These are phyloP conservation scores for Kwoniella bestiolae DNA, from an alignment of 768 basidiomycete species.

Conservation along the genomic window DNA sequence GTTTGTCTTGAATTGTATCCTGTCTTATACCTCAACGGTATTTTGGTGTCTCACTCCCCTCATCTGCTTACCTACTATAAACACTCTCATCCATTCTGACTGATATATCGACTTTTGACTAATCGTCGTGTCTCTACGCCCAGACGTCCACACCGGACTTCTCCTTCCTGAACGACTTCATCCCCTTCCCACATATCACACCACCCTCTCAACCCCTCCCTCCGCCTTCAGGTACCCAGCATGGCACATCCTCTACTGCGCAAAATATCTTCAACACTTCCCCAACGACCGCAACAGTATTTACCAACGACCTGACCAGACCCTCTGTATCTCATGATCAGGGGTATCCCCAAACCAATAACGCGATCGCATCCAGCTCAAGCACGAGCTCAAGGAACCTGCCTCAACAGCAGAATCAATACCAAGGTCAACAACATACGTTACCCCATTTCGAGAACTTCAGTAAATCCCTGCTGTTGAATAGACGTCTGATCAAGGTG, in stretches of 20 bases:
- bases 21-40: neutral
- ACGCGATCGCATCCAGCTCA: neutral
- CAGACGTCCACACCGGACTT: constrained; percentile 20
- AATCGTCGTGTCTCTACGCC: neutral
- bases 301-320: constrained; percentile 8
- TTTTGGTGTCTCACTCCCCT: too few relatives aligned
- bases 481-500: constrained; percentile 22
- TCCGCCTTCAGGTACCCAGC: neutral
- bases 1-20: neutral
- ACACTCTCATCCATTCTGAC: too few relatives aligned
- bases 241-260: neutral
- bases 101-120: too few relatives aligned
- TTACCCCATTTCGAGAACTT: constrained; percentile 21
- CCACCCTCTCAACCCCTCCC: constrained; percentile 12
- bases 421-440: neutral
- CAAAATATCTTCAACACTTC: constrained; percentile 5
- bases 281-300: neutral
- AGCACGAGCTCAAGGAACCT: neutral
- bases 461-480: constrained; percentile 19
- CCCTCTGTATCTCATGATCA: neutral
- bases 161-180: constrained; percentile 27
- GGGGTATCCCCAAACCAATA: neutral
- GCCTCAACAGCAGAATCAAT: constrained; percentile 3
- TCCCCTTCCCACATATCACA: constrained; percentile 21
- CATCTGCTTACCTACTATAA: too few relatives aligned